Evolutionary conservation across 441 rosid genomes (phyloP).

Genomic region (Manihot esculenta): DNA sequence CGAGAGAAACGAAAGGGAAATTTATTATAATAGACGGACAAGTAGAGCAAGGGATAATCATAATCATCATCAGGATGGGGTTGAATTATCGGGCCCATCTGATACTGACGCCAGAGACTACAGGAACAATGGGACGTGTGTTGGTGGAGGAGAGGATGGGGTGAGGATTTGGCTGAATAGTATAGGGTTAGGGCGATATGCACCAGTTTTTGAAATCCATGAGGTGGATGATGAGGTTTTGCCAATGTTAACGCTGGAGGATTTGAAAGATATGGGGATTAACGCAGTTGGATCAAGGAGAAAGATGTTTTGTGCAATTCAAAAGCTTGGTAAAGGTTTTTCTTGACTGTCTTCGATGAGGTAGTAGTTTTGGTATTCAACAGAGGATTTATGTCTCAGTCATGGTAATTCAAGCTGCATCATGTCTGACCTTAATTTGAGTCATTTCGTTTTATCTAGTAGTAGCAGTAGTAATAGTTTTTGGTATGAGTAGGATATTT

Average conservation of each 20-base stretch:
- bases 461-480: constrained; percentile 22
- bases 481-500: constrained; percentile 28
- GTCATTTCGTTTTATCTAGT: constrained; percentile 12
- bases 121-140: constrained; percentile 29
- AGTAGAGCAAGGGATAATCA: constrained; percentile 30
- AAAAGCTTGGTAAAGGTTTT: constrained; percentile 83
- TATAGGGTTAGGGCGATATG: constrained; percentile 82
- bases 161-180: constrained; percentile 85
- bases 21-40: constrained; percentile 33
- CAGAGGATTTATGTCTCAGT: constrained; percentile 27
- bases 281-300: constrained; percentile 95
- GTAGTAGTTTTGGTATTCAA: constrained; percentile 12
- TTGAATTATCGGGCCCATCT: constrained; percentile 57
- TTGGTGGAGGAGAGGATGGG: constrained; percentile 53
- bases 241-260: constrained; percentile 93
- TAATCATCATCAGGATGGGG: constrained; percentile 33
- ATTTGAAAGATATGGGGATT: constrained; percentile 97
- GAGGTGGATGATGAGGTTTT: constrained; percentile 94
- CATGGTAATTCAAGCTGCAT: constrained; percentile 42
- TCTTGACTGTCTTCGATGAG: constrained; percentile 38
- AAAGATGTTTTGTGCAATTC: constrained; percentile 85
- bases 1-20: constrained; percentile 43
- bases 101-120: constrained; percentile 43
- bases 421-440: constrained; percentile 42
- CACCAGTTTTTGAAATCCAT: constrained; percentile 86